Percentiles rank a stretch among this genome's conserved stretches.
Conservation (phyloP, 208 protist genomes). For the Blechomonas ayalai region DNA sequence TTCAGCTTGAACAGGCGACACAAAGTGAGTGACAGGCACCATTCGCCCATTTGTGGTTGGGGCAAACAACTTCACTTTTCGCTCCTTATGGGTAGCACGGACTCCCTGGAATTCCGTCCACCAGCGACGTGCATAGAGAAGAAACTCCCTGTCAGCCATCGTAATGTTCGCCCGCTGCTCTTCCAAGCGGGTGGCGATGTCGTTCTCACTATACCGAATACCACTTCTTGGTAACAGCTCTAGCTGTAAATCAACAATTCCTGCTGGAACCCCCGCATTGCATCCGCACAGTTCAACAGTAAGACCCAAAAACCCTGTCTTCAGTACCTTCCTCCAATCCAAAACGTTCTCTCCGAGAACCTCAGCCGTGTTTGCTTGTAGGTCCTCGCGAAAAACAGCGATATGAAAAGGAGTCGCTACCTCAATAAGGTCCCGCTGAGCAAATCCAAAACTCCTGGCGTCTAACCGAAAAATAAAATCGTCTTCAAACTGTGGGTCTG, state of each 20-base stretch:
- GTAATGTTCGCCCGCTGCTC: slow-evolving; percentile 70
- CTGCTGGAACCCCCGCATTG: slow-evolving; percentile 80
- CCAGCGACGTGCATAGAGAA: slow-evolving; percentile 89
- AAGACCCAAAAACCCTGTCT: slow-evolving; percentile 77
- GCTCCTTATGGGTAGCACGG: slow-evolving; percentile 48
- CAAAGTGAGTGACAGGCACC: slow-evolving; percentile 83
- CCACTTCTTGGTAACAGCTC: slow-evolving; percentile 64
- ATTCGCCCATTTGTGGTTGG: slow-evolving; percentile 67
- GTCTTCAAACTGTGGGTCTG: slow-evolving; percentile 76
- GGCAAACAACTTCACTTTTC: slow-evolving; percentile 87
- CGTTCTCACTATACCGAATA: slow-evolving; percentile 62
- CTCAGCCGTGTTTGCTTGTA: slow-evolving; percentile 35
- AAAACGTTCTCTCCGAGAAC: slow-evolving; percentile 85
- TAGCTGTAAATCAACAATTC: slow-evolving; percentile 88
- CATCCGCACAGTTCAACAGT: slow-evolving; percentile 87
- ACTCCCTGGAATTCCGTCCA: slow-evolving; percentile 80
- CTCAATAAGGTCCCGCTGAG: slow-evolving; percentile 55
- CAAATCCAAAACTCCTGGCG: slow-evolving; percentile 52
- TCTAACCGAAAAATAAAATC: slow-evolving; percentile 89
- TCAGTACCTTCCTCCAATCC: slow-evolving; percentile 88
- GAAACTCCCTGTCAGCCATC: slow-evolving; percentile 90
- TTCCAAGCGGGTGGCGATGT: slow-evolving; percentile 65
- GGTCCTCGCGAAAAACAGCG: slow-evolving; percentile 67
- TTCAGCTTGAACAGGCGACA: slow-evolving; percentile 67
- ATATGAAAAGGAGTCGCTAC: slow-evolving; percentile 81